These are phyloP conservation scores for Geotrichum citri-aurantii DNA, from an alignment of 1,139 yeast genomes.

Conservation along the genomic window DNA sequence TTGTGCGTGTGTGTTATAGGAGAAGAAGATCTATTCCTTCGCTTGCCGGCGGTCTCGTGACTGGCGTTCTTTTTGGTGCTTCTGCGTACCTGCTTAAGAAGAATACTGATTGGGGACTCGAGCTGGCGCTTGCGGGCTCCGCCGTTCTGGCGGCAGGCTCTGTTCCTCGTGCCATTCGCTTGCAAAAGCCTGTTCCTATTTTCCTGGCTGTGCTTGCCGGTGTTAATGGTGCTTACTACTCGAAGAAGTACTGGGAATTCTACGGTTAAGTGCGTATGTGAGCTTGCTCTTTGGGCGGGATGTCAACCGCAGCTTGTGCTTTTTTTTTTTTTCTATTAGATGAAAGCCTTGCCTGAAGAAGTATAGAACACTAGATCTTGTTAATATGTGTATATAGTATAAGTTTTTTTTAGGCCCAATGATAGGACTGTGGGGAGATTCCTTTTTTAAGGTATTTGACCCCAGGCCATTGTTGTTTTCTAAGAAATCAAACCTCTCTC, in stretches of 20 bases:
- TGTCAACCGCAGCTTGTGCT: too few relatives aligned
- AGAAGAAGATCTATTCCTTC: slow-evolving; percentile 78
- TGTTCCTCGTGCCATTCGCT: slow-evolving; percentile 56
- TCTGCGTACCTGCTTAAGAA: slow-evolving; percentile 73
- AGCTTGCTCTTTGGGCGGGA: neutral
- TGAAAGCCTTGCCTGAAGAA: neutral
- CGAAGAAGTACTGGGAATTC: slow-evolving; percentile 64
- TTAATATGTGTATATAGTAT: neutral
- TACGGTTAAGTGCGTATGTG: slow-evolving; percentile 33
- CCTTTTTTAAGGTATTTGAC: too few relatives aligned
- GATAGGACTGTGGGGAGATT: too few relatives aligned
- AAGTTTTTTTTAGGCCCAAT: neutral
- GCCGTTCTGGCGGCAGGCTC: slow-evolving; percentile 63
- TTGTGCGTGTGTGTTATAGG: too few relatives aligned
- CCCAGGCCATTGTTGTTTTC: too few relatives aligned
- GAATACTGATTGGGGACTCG: slow-evolving; percentile 76
- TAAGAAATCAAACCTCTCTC: too few relatives aligned
- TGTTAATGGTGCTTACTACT: slow-evolving; percentile 62
- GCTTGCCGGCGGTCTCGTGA: slow-evolving; percentile 65
- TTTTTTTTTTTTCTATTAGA: too few relatives aligned
- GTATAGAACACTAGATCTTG: neutral
- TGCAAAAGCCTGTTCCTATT: slow-evolving; percentile 71
- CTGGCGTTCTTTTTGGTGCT: slow-evolving; percentile 63
- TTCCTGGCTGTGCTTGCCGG: slow-evolving; percentile 60
- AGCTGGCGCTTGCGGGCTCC: slow-evolving; percentile 71